Base-by-base conservation (phyloP, 768 basidiomycete genomes). In the Kwoniella sp. region DNA sequence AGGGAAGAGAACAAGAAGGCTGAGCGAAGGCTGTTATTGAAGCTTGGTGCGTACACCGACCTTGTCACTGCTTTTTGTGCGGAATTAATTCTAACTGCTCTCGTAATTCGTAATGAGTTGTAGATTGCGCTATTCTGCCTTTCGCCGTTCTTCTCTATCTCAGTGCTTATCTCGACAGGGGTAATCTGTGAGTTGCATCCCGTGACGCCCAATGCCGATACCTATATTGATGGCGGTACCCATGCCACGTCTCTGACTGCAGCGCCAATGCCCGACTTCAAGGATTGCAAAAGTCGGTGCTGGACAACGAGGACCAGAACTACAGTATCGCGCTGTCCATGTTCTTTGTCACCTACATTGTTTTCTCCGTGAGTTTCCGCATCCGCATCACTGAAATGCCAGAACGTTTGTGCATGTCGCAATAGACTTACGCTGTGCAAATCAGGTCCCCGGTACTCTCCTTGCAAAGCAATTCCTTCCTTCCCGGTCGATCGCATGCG, bases 371-470 rank as follows among this genome's bases (percentile, higher is more conserved):
- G n/a, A 54, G 58, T 56, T 27, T n/a, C n/a, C n/a, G n/a, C n/a
- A n/a, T n/a, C n/a, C n/a, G n/a, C n/a, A n/a, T n/a, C n/a, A n/a
- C n/a, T n/a, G n/a, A n/a, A n/a, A n/a, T n/a, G n/a, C n/a, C n/a
- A n/a, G n/a, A n/a, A n/a, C n/a, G n/a, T n/a, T n/a, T n/a, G n/a
- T n/a, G n/a, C n/a, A n/a, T n/a, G n/a, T n/a, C n/a, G n/a, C n/a
- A n/a, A n/a, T n/a, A n/a, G n/a, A n/a, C n/a, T n/a, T n/a, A n/a
- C n/a, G n/a, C n/a, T n/a, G n/a, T n/a, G n/a, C n/a, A n/a, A n/a
- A n/a, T n/a, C n/a, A 73, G 48, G 73, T 82, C 33, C 82, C 82
- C n/a, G 82, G 81, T 21, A 82, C 81, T 1, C 72, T 82, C 2
- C 69, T 81, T 25, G 73, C 77, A 52, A 77, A 77, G 56, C 68